phyloP scores from a whole-genome alignment of 2,329 filamentous ascomycete species.

The Catunica adiposa region DNA sequence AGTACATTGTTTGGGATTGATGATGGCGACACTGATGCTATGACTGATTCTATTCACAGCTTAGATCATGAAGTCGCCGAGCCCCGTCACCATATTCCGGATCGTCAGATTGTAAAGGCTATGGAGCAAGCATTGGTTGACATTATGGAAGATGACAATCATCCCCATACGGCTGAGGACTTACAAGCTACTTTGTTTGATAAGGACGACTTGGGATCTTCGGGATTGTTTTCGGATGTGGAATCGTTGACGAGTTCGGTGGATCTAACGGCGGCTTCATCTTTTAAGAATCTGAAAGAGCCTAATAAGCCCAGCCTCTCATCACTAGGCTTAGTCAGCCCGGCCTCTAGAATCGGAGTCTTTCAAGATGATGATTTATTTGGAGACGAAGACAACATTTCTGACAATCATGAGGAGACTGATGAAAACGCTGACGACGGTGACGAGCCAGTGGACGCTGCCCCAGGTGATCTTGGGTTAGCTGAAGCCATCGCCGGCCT shows the following conservation, averaged over 20 bases:
- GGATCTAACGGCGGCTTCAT: slow-evolving; percentile 25
- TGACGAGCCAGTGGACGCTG: slow-evolving; percentile 83
- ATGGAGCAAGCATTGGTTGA: slow-evolving; percentile 85
- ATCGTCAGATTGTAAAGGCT: slow-evolving; percentile 71
- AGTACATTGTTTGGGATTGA: slow-evolving; percentile 66
- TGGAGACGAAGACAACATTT: slow-evolving; percentile 67
- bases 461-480: slow-evolving; percentile 80
- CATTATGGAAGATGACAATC: slow-evolving; percentile 64
- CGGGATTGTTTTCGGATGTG: slow-evolving; percentile 8
- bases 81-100: slow-evolving; percentile 35
- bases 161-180: slow-evolving; percentile 45
- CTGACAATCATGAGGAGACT: slow-evolving; percentile 69
- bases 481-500: slow-evolving; percentile 82
- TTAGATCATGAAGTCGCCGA: slow-evolving; percentile 55
- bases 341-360: slow-evolving; percentile 73
- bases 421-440: slow-evolving; percentile 43
- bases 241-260: slow-evolving; percentile 46
- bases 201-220: slow-evolving; percentile 25
- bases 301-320: slow-evolving; percentile 68
- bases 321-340: slow-evolving; percentile 78
- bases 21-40: slow-evolving; percentile 52
- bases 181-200: slow-evolving; percentile 51
- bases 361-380: slow-evolving; percentile 91
- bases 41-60: slow-evolving; percentile 58
- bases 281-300: slow-evolving; percentile 26